Conservation (phyloP, 768 basidiomycete species). For the Pulveroboletus frians region DNA sequence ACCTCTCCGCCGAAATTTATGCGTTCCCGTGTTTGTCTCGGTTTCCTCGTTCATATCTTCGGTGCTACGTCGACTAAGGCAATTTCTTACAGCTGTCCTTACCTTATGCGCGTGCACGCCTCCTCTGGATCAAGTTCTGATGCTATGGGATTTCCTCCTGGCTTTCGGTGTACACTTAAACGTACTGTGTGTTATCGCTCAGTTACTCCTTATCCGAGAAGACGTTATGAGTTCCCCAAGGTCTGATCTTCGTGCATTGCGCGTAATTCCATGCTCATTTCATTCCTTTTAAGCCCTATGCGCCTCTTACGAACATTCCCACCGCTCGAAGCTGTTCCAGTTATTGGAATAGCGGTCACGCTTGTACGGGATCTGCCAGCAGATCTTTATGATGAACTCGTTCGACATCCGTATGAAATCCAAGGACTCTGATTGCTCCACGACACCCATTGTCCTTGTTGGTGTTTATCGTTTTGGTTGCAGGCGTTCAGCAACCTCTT, state of each 20-base stretch:
- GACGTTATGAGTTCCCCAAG: constrained; percentile 85
- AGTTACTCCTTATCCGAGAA: constrained; percentile 82
- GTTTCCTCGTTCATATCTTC: background rate
- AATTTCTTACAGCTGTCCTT: constrained; percentile 60
- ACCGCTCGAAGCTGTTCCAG: constrained; percentile 77
- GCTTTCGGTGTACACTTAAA: constrained; percentile 97
- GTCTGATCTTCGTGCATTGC: constrained; percentile 39
- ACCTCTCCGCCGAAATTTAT: constrained; percentile 92
- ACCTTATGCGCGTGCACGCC: constrained; percentile 97
- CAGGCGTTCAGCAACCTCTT: constrained; percentile 6
- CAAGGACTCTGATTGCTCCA: constrained; percentile 12
- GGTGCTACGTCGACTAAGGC: constrained; percentile 1
- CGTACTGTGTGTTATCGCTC: constrained; percentile 94
- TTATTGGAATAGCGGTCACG: constrained; percentile 90
- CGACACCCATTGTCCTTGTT: background rate
- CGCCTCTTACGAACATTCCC: constrained; percentile 90
- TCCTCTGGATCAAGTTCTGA: constrained; percentile 89
- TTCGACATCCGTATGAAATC: constrained; percentile 77
- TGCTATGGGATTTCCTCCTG: constrained; percentile 95
- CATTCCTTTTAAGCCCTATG: constrained; percentile 67
- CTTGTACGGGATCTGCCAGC: constrained; percentile 87
- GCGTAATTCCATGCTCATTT: background rate
- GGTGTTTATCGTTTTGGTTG: constrained; percentile 8
- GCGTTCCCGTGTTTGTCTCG: constrained; percentile 84
- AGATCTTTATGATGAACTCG: constrained; percentile 84